Evolutionary conservation across 148 eudicot species (phyloP).

Genomic region (Arctostaphylos glauca): DNA sequence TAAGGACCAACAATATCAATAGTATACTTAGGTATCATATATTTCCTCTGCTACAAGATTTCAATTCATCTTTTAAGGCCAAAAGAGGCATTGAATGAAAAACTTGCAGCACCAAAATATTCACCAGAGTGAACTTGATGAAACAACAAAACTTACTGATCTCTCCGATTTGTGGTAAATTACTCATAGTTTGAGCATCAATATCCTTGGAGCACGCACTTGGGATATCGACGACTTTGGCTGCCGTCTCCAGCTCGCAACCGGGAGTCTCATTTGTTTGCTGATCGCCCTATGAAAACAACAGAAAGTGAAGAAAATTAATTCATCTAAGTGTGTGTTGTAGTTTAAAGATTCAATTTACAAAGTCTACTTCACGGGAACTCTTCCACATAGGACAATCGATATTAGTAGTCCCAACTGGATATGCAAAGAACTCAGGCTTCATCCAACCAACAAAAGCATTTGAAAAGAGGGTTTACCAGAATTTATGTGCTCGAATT

Average conservation of each 20-base stretch:
- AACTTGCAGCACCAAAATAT: background rate
- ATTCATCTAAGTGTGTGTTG: background rate
- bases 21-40: background rate
- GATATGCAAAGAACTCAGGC: background rate
- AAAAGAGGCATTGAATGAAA: background rate
- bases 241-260: conserved; percentile 43
- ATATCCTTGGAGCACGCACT: conserved; percentile 27
- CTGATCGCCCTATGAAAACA: conserved; percentile 47
- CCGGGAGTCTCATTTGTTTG: conserved; percentile 33
- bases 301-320: background rate
- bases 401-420: background rate
- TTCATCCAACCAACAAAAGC: conserved; percentile 1
- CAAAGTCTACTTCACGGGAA: background rate
- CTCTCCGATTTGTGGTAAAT: conserved; percentile 48
- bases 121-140: background rate
- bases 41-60: background rate
- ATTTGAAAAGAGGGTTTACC: background rate
- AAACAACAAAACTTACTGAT: conserved; percentile 46
- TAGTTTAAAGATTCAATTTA: conserved; percentile 4
- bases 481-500: background rate
- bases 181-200: conserved; percentile 34
- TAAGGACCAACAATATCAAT: no score
- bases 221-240: conserved; percentile 36
- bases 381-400: background rate
- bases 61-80: background rate